Percentiles rank a stretch among this genome's conserved stretches.
Conservation (phyloP, 2,329 filamentous ascomycete genomes). For the Dryadomyces sulphureus region DNA sequence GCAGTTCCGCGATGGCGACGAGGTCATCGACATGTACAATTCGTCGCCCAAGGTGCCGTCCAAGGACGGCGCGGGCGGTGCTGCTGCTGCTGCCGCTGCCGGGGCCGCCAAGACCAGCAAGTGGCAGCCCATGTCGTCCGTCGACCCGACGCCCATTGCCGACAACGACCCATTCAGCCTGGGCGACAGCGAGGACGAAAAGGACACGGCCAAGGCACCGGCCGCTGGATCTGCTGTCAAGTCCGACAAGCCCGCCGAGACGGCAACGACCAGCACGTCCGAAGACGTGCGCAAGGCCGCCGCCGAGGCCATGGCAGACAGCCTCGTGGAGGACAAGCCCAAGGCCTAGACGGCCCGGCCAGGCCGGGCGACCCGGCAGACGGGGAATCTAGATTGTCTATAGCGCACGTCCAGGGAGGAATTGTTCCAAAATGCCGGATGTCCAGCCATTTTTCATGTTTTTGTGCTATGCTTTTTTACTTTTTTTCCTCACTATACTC, state of each 20-base stretch:
- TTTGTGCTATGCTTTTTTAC: neutral
- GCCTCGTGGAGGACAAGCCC: conserved; percentile 13
- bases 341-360: conserved; percentile 3
- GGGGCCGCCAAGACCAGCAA: conserved; percentile 71
- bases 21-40: conserved; percentile 64
- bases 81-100: no score
- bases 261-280: neutral
- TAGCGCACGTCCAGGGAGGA: neutral
- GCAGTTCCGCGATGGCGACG: conserved; percentile 50
- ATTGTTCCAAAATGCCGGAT: neutral
- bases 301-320: conserved; percentile 15
- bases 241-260: conserved; percentile 26
- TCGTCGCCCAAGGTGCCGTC: conserved; percentile 40
- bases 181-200: conserved; percentile 89
- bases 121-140: conserved; percentile 84
- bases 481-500: neutral
- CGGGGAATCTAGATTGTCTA: neutral
- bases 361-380: no score
- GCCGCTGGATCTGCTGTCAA: neutral
- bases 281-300: conserved; percentile 14
- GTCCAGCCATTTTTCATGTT: neutral
- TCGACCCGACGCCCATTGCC: conserved; percentile 70
- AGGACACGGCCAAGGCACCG: conserved; percentile 34
- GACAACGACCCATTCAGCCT: conserved; percentile 96
- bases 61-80: conserved; percentile 30